Evolutionary conservation across 2,329 filamentous ascomycete genomes (phyloP).

Genomic region (Colletotrichum orbiculare): DNA sequence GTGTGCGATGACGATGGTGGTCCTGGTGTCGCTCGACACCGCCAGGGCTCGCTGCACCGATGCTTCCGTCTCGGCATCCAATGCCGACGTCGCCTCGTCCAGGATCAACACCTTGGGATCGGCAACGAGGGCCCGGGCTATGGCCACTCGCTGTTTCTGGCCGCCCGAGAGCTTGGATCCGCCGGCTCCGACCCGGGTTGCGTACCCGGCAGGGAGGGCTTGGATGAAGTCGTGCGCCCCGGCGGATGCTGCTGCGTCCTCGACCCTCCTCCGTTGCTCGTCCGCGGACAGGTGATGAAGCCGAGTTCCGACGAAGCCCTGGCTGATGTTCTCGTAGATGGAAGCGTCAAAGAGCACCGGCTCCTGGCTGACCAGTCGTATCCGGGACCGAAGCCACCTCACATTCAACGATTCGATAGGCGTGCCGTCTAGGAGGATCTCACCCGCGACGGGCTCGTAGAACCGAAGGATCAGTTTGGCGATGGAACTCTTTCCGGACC

Average conservation of each 20-base stretch:
- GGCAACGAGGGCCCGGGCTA: conserved; percentile 72
- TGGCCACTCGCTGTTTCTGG: conserved; percentile 73
- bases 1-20: conserved; percentile 73
- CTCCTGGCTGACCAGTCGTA: conserved; percentile 45
- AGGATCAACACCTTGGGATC: conserved; percentile 71
- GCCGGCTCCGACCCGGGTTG: conserved; percentile 40
- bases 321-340: conserved; percentile 40
- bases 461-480: conserved; percentile 75
- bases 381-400: conserved; percentile 44
- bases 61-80: conserved; percentile 53
- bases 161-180: conserved; percentile 57
- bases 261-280: conserved; percentile 24
- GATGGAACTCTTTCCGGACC: conserved; percentile 76
- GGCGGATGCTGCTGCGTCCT: conserved; percentile 39
- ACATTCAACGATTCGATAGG: conserved; percentile 42
- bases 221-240: conserved; percentile 42
- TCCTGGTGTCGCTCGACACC: conserved; percentile 63
- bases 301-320: conserved; percentile 38
- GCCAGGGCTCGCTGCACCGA: conserved; percentile 66
- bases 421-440: conserved; percentile 43
- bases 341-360: conserved; percentile 41
- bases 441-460: conserved; percentile 53
- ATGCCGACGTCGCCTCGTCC: conserved; percentile 73
- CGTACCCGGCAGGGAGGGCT: conserved; percentile 39
- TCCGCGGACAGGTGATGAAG: conserved; percentile 16